These are phyloP conservation scores for Paraglomus brasilianum DNA, from an alignment of 192 early-diverging fungal genomes.

Conservation along the genomic window DNA sequence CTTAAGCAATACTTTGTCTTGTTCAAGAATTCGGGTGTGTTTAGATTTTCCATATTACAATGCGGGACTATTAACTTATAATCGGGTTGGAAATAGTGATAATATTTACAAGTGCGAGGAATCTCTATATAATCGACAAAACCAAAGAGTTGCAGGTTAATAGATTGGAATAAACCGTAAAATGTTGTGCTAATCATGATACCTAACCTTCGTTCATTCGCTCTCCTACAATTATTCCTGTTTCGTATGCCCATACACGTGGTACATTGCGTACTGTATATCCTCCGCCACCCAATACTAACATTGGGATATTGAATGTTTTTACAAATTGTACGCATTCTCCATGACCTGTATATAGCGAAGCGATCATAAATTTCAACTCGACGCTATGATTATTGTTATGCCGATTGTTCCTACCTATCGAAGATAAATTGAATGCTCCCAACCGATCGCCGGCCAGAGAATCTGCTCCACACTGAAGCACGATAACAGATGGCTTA, in stretches of 20 bases:
- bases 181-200: background rate
- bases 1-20: background rate
- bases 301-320: constrained; percentile 83
- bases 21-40: constrained; percentile 58
- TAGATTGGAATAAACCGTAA: constrained; percentile 13
- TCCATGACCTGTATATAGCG: constrained; percentile 64
- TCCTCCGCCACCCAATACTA: constrained; percentile 94
- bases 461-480: constrained; percentile 97
- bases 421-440: constrained; percentile 91
- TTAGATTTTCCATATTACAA: constrained; percentile 85
- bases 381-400: background rate
- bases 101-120: constrained; percentile 80
- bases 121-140: constrained; percentile 52
- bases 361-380: background rate
- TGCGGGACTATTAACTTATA: constrained; percentile 81
- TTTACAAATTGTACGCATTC: constrained; percentile 93
- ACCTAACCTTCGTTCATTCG: background rate
- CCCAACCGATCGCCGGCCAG: constrained; percentile 92
- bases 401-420: constrained; percentile 40
- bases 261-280: constrained; percentile 97
- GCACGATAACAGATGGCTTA: constrained; percentile 85
- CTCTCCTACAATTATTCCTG: constrained; percentile 73
- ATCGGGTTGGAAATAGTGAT: constrained; percentile 88
- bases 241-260: constrained; percentile 95
- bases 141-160: background rate